Evolutionary conservation across 163 green algal species (phyloP).

Genomic region (Coccomyxa subellipsoidea): DNA sequence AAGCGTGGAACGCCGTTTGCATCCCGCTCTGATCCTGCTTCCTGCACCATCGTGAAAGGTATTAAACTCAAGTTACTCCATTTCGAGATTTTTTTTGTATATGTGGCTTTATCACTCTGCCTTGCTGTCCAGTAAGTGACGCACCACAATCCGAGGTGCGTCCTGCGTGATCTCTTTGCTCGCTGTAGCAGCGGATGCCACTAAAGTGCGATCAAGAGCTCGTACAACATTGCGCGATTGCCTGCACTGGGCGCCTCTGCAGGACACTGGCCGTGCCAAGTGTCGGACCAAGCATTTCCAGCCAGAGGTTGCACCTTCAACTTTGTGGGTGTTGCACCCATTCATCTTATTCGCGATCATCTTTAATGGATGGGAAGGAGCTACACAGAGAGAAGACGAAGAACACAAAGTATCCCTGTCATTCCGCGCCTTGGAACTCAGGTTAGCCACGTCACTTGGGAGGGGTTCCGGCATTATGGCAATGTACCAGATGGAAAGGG

Average conservation of each 20-base stretch:
- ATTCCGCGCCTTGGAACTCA: too few species aligned
- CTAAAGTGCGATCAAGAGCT: background rate
- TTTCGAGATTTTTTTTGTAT: too few species aligned
- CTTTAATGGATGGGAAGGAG: too few species aligned
- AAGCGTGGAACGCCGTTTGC: background rate
- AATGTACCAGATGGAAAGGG: too few species aligned
- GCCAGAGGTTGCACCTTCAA: background rate
- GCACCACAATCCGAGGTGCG: background rate
- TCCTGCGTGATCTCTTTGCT: background rate
- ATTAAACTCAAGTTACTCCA: too few species aligned
- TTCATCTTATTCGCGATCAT: background rate
- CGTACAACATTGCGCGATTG: background rate
- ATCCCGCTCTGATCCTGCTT: background rate
- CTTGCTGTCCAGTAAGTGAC: background rate
- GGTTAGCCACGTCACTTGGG: too few species aligned
- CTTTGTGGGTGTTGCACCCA: background rate
- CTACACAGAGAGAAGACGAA: too few species aligned
- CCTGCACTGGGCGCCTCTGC: background rate
- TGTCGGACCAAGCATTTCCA: background rate
- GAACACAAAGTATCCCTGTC: too few species aligned
- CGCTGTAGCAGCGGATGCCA: background rate
- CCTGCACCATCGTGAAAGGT: too few species aligned
- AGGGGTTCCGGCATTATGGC: too few species aligned
- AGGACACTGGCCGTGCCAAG: background rate
- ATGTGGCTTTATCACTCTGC: constrained; percentile 40